Conservation (phyloP, 331 rosid species). For the Spiraea crenata region DNA sequence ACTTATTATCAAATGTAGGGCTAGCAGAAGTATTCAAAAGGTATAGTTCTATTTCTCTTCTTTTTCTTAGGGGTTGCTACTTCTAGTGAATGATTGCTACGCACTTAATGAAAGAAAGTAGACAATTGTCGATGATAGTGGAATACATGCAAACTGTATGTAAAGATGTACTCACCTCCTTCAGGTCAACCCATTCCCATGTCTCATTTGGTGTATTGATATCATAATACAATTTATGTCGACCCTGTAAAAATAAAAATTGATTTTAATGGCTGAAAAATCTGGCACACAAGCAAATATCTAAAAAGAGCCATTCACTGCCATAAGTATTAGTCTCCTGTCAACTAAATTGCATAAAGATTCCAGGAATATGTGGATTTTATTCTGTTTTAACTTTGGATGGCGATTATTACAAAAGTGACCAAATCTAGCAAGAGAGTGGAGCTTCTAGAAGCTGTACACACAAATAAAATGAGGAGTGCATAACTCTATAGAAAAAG, state of each 20-base stretch:
- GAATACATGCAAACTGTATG: neutral
- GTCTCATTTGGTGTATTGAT: slow-evolving; percentile 67
- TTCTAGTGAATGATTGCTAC: neutral
- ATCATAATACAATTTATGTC: slow-evolving; percentile 86
- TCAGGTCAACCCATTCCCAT: slow-evolving; percentile 96
- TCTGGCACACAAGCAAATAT: neutral
- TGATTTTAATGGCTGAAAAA: slow-evolving; percentile 8
- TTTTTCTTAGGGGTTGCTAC: neutral
- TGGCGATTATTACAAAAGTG: neutral
- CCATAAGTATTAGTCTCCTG: neutral
- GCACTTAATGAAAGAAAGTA: neutral
- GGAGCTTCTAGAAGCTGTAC: neutral
- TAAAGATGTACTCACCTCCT: slow-evolving; percentile 55
- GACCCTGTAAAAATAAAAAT: slow-evolving; percentile 50
- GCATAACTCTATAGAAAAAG: too few species aligned
- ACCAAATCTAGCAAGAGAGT: neutral
- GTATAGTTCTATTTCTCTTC: neutral
- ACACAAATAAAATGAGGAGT: neutral
- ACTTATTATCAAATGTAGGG: neutral
- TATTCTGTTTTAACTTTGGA: neutral
- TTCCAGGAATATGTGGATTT: neutral
- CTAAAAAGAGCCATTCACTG: neutral
- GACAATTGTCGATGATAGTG: neutral
- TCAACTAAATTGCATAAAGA: slow-evolving; percentile 2
- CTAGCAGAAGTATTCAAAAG: neutral